These are phyloP conservation scores for Thymus mandschuricus DNA, from an alignment of 257 asterid genomes.

Conservation along the genomic window DNA sequence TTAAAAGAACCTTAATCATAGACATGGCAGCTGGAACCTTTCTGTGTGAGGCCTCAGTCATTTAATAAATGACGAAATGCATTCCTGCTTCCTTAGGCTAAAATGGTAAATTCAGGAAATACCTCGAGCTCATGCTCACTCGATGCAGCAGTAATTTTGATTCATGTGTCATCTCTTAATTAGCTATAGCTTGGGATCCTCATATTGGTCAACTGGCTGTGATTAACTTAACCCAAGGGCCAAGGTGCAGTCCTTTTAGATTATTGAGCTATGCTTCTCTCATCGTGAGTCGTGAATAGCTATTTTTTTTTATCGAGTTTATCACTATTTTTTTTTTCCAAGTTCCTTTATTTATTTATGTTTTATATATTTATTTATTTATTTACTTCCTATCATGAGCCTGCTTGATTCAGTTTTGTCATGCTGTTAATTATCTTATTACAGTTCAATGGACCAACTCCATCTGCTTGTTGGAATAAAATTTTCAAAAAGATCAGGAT, in stretches of 20 bases:
- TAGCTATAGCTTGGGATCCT: constrained; percentile 3
- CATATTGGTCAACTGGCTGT: constrained; percentile 2
- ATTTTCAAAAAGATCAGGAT: constrained; percentile 68
- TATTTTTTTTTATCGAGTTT: constrained; percentile 4
- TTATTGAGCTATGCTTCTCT: neutral
- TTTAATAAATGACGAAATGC: neutral
- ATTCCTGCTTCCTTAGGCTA: neutral
- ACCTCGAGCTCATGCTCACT: neutral
- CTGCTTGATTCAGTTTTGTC: constrained; percentile 19
- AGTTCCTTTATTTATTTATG: neutral
- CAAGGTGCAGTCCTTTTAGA: neutral
- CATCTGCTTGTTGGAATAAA: constrained; percentile 87
- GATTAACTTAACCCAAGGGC: neutral
- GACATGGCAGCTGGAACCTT: neutral
- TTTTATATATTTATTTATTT: neutral
- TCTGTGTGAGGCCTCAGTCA: neutral
- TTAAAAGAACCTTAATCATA: constrained; percentile 4
- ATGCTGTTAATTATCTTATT: constrained; percentile 29
- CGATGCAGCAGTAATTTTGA: neutral
- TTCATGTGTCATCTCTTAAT: neutral
- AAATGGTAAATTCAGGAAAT: neutral
- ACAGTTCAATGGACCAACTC: constrained; percentile 83
- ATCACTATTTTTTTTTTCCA: neutral
- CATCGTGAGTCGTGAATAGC: neutral
- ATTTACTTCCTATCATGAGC: constrained; percentile 14